Conservation (phyloP, 495 filamentous ascomycete genomes). For the Diplogelasinospora grovesii region DNA sequence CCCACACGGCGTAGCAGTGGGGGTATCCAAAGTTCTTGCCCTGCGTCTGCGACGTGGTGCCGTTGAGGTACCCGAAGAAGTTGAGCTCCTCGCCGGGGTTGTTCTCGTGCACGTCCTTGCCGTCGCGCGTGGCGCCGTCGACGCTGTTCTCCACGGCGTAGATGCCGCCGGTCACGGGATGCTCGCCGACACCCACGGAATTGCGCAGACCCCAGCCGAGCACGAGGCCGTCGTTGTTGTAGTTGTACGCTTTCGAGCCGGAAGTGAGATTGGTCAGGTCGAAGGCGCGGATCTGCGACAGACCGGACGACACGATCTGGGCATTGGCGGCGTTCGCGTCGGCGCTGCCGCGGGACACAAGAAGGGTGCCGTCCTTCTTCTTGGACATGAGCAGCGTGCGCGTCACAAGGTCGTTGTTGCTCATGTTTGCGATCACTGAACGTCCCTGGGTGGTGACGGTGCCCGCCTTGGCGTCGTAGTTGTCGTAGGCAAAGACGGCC, state of each 20-base stretch:
- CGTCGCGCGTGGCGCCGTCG: slow-evolving; percentile 48
- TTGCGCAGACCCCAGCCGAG: slow-evolving; percentile 68
- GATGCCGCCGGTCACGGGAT: slow-evolving; percentile 50
- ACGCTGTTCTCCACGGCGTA: slow-evolving; percentile 65
- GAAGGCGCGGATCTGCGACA: slow-evolving; percentile 55
- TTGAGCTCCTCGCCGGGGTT: slow-evolving; percentile 69
- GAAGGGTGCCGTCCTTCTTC: slow-evolving; percentile 32
- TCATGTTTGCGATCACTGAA: slow-evolving; percentile 52
- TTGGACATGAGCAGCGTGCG: slow-evolving; percentile 50
- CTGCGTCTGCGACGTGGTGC: slow-evolving; percentile 28
- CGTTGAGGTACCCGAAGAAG: slow-evolving; percentile 53
- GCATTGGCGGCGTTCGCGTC: slow-evolving; percentile 45
- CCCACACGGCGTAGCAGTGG: slow-evolving; percentile 55
- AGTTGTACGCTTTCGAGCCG: slow-evolving; percentile 35
- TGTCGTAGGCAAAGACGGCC: slow-evolving; percentile 49
- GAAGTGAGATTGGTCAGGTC: slow-evolving; percentile 37
- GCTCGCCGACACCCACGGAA: slow-evolving; percentile 55
- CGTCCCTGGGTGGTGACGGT: slow-evolving; percentile 34
- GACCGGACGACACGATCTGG: slow-evolving; percentile 39
- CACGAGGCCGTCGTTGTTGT: slow-evolving; percentile 38
- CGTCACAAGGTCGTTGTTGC: slow-evolving; percentile 49
- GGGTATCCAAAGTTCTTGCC: slow-evolving; percentile 55
- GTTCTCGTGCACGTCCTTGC: slow-evolving; percentile 53
- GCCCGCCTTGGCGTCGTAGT: slow-evolving; percentile 45
- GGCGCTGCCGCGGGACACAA: slow-evolving; percentile 54